These are phyloP conservation scores for Bruguiera gymnorhiza DNA, from an alignment of 345 rosid genomes.

Conservation along the genomic window DNA sequence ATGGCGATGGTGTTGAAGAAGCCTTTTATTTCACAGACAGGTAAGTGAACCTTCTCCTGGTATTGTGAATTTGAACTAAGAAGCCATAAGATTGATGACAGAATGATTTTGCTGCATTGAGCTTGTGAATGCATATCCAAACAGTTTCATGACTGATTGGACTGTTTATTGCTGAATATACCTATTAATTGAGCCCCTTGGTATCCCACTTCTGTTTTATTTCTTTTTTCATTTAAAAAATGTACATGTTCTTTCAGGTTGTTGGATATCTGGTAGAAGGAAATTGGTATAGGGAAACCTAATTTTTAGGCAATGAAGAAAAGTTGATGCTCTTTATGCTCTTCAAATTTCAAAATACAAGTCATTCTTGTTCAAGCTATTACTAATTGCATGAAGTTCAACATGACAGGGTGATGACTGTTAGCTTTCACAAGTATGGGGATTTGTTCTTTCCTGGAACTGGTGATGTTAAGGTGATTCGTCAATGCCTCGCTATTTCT, in stretches of 20 bases:
- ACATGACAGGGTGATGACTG: constrained; percentile 92
- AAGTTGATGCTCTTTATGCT: not conserved
- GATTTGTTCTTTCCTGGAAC: constrained; percentile 98
- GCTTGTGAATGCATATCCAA: not conserved
- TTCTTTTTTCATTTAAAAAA: too few relatives aligned
- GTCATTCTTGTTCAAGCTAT: too few relatives aligned
- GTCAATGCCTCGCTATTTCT: not conserved
- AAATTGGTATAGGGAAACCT: too few relatives aligned
- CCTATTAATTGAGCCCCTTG: too few relatives aligned
- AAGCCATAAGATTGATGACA: not conserved
- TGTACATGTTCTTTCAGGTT: too few relatives aligned
- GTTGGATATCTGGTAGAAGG: too few relatives aligned
- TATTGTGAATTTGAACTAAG: constrained; percentile 7
- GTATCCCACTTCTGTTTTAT: not conserved
- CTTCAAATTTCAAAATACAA: too few relatives aligned
- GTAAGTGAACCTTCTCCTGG: constrained; percentile 30
- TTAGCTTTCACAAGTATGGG: constrained; percentile 95
- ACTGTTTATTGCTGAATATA: too few relatives aligned
- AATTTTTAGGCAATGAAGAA: not conserved
- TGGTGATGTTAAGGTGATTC: constrained; percentile 89
- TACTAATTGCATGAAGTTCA: constrained; percentile 12
- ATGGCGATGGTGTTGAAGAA: constrained; percentile 99
- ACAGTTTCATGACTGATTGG: too few relatives aligned
- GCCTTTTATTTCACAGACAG: constrained; percentile 98
- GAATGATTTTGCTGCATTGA: not conserved